These are phyloP conservation scores for Pythium phragmiticola DNA, from an alignment of 352 stramenopile species.

Conservation along the genomic window DNA sequence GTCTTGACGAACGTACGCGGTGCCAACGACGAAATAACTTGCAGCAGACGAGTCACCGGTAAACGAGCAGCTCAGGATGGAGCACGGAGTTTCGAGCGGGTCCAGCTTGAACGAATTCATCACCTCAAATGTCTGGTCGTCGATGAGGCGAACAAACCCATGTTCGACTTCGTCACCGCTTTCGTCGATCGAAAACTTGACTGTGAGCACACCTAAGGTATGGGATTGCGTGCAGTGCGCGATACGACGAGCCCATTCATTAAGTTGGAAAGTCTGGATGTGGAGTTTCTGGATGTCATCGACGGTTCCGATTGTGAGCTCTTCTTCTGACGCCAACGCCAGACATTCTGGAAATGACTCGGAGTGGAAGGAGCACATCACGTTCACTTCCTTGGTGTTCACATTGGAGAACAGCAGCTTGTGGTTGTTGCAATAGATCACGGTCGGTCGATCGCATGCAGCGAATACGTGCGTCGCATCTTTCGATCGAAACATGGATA, in stretches of 20 bases:
- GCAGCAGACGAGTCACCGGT: constrained; percentile 69
- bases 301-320: constrained; percentile 96
- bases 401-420: constrained; percentile 97
- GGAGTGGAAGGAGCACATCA: constrained; percentile 93
- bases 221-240: constrained; percentile 80
- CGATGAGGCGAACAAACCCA: constrained; percentile 93
- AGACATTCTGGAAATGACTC: constrained; percentile 94
- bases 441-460: constrained; percentile 95
- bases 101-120: constrained; percentile 86
- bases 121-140: constrained; percentile 97
- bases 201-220: constrained; percentile 78
- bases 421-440: constrained; percentile 96
- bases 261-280: constrained; percentile 94
- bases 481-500: constrained; percentile 92
- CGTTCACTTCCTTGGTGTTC: constrained; percentile 90
- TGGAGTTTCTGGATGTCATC: constrained; percentile 99
- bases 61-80: constrained; percentile 79
- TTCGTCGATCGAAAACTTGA: constrained; percentile 82
- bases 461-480: constrained; percentile 96
- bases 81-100: constrained; percentile 87
- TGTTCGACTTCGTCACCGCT: constrained; percentile 85
- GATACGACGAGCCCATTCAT: constrained; percentile 93
- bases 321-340: constrained; percentile 93
- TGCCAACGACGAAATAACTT: constrained; percentile 85
- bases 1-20: constrained; percentile 92